Percentiles rank a stretch among this genome's conserved stretches.
These are phyloP conservation scores for Panaeolus cyanescens DNA, from an alignment of 768 basidiomycete species.

Conservation along the genomic window DNA sequence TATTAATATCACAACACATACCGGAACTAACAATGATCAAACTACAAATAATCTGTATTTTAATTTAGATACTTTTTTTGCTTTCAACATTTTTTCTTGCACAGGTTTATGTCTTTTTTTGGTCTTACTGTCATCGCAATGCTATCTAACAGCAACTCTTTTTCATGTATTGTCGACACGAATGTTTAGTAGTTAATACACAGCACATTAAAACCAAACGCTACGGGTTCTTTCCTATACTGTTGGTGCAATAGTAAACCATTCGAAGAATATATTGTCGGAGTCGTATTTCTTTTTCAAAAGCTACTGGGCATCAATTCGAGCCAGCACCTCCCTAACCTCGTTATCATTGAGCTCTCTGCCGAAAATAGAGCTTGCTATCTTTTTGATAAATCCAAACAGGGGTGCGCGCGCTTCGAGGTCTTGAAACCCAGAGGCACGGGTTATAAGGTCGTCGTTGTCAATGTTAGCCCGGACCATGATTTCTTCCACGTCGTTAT, in stretches of 20 bases:
- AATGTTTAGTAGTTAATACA: no score
- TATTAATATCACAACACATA: background rate
- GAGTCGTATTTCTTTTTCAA: conserved; percentile 48
- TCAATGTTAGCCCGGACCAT: background rate
- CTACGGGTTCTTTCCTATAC: no score
- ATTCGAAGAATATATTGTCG: conserved; percentile 44
- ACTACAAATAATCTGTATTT: background rate
- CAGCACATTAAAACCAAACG: no score
- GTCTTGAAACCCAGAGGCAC: background rate
- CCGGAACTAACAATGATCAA: background rate
- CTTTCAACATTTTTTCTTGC: background rate
- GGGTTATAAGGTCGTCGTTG: background rate
- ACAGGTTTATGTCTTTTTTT: background rate
- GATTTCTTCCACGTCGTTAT: background rate
- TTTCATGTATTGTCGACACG: background rate
- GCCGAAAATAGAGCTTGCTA: background rate
- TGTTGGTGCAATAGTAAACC: conserved; percentile 43
- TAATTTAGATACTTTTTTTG: background rate
- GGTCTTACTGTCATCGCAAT: background rate
- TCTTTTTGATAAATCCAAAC: background rate
- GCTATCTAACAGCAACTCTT: background rate
- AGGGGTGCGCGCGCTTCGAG: background rate
- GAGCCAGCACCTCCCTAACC: background rate
- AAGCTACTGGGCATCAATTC: conserved; percentile 20
- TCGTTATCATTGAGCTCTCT: background rate